Conservation (phyloP, 1,284 basidiomycete species). For the Ceratobasidium sp. region DNA sequence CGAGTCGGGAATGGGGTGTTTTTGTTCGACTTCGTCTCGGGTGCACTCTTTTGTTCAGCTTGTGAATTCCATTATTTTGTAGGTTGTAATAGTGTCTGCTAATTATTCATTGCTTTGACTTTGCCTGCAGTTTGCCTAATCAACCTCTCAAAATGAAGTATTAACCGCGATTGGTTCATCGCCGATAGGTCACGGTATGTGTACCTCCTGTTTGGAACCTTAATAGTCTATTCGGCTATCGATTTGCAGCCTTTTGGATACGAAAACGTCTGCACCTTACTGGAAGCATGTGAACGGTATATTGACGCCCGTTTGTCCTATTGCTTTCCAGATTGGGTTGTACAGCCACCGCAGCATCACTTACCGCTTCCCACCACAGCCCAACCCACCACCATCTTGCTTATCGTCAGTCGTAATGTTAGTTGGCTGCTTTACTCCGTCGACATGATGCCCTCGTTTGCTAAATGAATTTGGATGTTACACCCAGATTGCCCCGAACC, state of each 20-base stretch:
- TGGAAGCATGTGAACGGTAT: neutral
- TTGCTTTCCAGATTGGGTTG: neutral
- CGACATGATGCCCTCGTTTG: neutral
- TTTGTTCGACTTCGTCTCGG: too few species aligned
- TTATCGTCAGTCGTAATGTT: constrained; percentile 9
- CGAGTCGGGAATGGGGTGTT: neutral
- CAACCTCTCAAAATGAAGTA: too few species aligned
- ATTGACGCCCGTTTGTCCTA: constrained; percentile 3
- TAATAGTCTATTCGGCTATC: too few species aligned
- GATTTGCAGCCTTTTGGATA: too few species aligned
- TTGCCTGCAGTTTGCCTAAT: too few species aligned
- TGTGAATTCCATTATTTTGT: too few species aligned
- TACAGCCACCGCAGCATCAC: constrained; percentile 24
- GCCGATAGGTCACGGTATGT: too few species aligned
- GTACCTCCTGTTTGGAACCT: too few species aligned
- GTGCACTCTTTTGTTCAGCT: too few species aligned
- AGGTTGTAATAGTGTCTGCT: too few species aligned
- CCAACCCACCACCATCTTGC: neutral
- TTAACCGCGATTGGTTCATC: too few species aligned
- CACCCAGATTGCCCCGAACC: neutral
- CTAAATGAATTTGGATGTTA: neutral
- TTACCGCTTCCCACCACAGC: constrained; percentile 12
- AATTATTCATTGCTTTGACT: too few species aligned
- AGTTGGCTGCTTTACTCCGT: neutral
- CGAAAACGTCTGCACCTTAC: neutral